These are phyloP conservation scores for Fistulinella staudtii DNA, from an alignment of 1,284 basidiomycete genomes.

Conservation along the genomic window DNA sequence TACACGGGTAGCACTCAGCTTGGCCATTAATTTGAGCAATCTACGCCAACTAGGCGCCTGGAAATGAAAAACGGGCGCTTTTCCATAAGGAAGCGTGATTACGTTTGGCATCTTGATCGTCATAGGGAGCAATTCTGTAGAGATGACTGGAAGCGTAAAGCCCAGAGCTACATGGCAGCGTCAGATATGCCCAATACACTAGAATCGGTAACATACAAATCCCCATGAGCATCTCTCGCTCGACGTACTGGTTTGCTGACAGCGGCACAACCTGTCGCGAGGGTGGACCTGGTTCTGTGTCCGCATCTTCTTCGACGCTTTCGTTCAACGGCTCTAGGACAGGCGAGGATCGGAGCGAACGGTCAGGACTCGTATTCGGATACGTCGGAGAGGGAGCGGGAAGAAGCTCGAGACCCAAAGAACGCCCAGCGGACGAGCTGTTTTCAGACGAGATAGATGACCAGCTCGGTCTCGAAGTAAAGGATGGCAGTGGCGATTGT, in stretches of 20 bases:
- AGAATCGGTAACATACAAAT: conserved; percentile 52
- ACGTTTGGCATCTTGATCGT: conserved; percentile 59
- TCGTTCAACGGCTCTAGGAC: conserved; percentile 17
- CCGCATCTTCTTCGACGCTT: conserved; percentile 15
- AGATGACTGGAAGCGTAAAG: conserved; percentile 56
- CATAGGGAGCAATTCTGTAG: conserved; percentile 45
- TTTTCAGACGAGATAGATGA: conserved; percentile 30
- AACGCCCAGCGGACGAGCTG: conserved; percentile 11
- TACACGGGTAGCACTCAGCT: conserved; percentile 61
- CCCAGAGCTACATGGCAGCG: conserved; percentile 50
- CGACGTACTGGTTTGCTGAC: conserved; percentile 56
- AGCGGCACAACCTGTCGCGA: conserved; percentile 18
- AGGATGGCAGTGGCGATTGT: conserved; percentile 12
- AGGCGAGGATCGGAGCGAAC: conserved; percentile 18
- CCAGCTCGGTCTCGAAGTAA: conserved; percentile 24
- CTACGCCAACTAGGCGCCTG: conserved; percentile 70
- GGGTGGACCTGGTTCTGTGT: conserved; percentile 20
- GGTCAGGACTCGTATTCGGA: conserved; percentile 24
- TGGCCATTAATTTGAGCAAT: conserved; percentile 66
- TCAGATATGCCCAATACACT: conserved; percentile 7
- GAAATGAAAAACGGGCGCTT: conserved; percentile 62
- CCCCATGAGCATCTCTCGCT: conserved; percentile 55
- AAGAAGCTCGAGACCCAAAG: conserved; percentile 18
- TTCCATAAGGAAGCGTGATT: conserved; percentile 65
- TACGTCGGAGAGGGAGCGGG: conserved; percentile 16